Conservation (phyloP, 768 basidiomycete species). For the Phylloporus sp. region DNA sequence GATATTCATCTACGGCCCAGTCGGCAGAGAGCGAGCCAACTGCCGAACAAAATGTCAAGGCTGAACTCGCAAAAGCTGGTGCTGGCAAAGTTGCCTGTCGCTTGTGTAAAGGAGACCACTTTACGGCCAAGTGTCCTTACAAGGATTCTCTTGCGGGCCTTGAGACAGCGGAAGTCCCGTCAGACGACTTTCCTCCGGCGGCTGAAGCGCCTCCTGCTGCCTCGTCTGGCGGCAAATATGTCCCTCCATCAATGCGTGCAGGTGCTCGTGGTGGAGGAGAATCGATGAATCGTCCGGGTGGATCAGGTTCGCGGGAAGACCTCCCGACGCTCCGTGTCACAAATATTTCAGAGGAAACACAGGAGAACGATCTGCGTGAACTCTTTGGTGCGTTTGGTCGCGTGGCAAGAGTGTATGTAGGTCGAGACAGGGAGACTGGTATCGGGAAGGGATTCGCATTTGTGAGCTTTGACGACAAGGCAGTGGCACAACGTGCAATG, state of each 20-base stretch:
- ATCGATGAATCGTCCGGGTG: slow-evolving; percentile 51
- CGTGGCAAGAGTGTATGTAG: slow-evolving; percentile 89
- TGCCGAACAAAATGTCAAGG: slow-evolving; percentile 63
- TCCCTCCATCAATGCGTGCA: slow-evolving; percentile 88
- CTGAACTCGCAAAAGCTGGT: slow-evolving; percentile 65
- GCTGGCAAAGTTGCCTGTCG: slow-evolving; percentile 89
- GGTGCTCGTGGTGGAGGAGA: slow-evolving; percentile 70
- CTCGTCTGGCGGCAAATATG: slow-evolving; percentile 74
- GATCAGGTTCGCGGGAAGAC: slow-evolving; percentile 71
- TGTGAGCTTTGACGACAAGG: slow-evolving; percentile 86
- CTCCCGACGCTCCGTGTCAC: slow-evolving; percentile 96
- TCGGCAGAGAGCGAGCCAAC: slow-evolving; percentile 62
- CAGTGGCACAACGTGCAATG: slow-evolving; percentile 81
- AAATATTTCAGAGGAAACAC: slow-evolving; percentile 93
- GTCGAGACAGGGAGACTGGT: slow-evolving; percentile 91
- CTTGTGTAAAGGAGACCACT: slow-evolving; percentile 94
- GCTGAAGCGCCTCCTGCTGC: slow-evolving; percentile 28
- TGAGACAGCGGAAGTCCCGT: slow-evolving; percentile 47
- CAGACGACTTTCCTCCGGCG: slow-evolving; percentile 36
- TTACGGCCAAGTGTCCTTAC: slow-evolving; percentile 98
- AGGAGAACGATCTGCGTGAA: slow-evolving; percentile 90
- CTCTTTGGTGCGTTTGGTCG: slow-evolving; percentile 85
- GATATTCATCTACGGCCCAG: slow-evolving; percentile 30
- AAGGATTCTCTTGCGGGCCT: slow-evolving; percentile 87
- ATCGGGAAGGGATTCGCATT: slow-evolving; percentile 97